These are phyloP conservation scores for Vaccinium darrowii DNA, from an alignment of 148 eudicot genomes.

Conservation along the genomic window DNA sequence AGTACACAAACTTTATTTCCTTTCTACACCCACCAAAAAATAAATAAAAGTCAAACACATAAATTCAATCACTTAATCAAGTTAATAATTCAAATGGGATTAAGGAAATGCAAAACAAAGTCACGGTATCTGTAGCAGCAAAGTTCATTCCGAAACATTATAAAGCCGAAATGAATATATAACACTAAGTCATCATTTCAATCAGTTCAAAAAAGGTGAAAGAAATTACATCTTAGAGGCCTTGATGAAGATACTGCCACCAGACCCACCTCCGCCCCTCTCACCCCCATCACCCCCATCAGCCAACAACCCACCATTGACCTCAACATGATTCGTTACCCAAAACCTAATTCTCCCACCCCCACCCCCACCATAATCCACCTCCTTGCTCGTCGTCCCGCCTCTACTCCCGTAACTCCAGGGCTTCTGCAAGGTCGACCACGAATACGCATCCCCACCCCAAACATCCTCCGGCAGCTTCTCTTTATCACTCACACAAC, in stretches of 20 bases:
- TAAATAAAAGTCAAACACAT: background rate
- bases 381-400: slow-evolving; percentile 79
- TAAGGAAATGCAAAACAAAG: slow-evolving; percentile 5
- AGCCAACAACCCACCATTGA: slow-evolving; percentile 76
- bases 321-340: slow-evolving; percentile 47
- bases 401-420: slow-evolving; percentile 94
- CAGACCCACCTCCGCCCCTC: slow-evolving; percentile 97
- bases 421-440: slow-evolving; percentile 68
- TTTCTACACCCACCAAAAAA: background rate
- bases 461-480: slow-evolving; percentile 81
- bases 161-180: background rate
- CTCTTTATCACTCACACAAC: slow-evolving; percentile 53
- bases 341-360: slow-evolving; percentile 73
- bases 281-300: slow-evolving; percentile 85
- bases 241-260: slow-evolving; percentile 82
- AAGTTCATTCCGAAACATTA: background rate
- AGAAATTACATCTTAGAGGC: slow-evolving; percentile 69
- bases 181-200: background rate
- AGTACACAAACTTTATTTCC: background rate
- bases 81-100: background rate
- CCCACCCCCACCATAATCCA: slow-evolving; percentile 92
- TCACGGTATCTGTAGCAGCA: background rate
- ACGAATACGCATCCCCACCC: slow-evolving; percentile 95
- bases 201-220: slow-evolving; percentile 7
- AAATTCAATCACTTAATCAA: background rate